Evolutionary conservation across 495 filamentous ascomycete species (phyloP), one percentile per base, ranked within the genome.

Genomic region (Neurospora sp.): DNA sequence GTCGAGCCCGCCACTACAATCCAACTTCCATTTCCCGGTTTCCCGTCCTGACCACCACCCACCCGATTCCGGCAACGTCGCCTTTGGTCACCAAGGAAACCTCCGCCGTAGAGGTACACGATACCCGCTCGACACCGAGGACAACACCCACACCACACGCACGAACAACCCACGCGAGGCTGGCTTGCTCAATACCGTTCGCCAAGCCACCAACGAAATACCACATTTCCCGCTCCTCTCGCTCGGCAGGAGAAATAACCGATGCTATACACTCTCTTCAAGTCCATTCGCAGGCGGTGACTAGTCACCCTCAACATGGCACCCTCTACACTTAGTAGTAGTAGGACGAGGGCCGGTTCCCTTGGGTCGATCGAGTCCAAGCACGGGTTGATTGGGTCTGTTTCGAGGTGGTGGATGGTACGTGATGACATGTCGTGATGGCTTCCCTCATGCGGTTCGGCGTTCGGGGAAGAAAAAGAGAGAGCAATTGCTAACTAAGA

Each of bases 351-450:
- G 72, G 74, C 74, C 46, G 72, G 39, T 42, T 73, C 75, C 62
- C 38, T 27, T 1, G n/a, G 54, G 16, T 42, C 37, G 1, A 75
- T 66, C 70, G 73, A 62, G 46, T 41, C 42, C 70, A 75, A 39
- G 74, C 69, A 72, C 59, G 54, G 74, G 70, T 69, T 81, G 31
- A 23, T 85, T 46, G 81, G 78, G 16, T 84, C 85, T 18, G 70
- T 86, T 20, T 81, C 83, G 38, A 81, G 86, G 72, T 86, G 88
- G 76, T 89, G 87, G 88, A 78, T 78, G 70, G 84, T 81, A 82
- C 44, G 74, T 73, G 35, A 41, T n/a, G n/a, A n/a, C n/a, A n/a
- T 41, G 18, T 46, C 7, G 41, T 44, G 44, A 62, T 62, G 10
- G 23, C 12, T 62, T 27, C 35, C 35, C 35, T 37, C 11, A 41